Conservation (phyloP, 2,329 filamentous ascomycete genomes). For the Diaporthe sp. region DNA sequence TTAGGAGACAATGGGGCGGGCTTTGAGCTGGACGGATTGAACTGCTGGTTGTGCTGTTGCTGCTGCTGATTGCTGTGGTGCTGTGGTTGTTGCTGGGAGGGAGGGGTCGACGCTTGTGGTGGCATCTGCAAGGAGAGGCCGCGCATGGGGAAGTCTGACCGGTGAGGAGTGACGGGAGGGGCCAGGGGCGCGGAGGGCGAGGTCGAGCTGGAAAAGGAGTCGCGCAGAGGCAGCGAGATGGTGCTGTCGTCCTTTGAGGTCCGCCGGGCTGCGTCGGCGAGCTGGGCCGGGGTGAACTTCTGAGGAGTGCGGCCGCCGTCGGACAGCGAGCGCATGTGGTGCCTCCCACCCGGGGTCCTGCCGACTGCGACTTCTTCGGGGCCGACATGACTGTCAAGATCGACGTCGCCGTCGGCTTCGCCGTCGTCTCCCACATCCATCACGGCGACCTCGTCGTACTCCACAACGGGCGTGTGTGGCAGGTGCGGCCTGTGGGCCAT, state of each 20-base stretch:
- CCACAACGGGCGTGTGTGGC: conserved; percentile 41
- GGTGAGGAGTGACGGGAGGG: conserved; percentile 79
- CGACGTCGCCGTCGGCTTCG: conserved; percentile 21
- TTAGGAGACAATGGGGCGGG: conserved; percentile 86
- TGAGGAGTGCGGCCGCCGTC: conserved; percentile 72
- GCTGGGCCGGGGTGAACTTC: conserved; percentile 71
- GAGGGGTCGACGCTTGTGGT: conserved; percentile 52
- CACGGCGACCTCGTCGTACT: conserved; percentile 45
- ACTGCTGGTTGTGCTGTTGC: conserved; percentile 53
- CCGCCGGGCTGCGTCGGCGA: conserved; percentile 65
- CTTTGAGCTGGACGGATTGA: conserved; percentile 57
- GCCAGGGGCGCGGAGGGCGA: conserved; percentile 50
- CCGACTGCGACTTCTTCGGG: conserved; percentile 28
- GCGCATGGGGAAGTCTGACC: conserved; percentile 73
- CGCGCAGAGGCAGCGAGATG: conserved; percentile 54
- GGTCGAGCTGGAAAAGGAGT: conserved; percentile 50
- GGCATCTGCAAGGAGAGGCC: conserved; percentile 81
- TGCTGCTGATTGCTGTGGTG: conserved; percentile 50
- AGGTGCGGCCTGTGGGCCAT: conserved; percentile 38
- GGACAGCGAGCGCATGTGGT: conserved; percentile 72
- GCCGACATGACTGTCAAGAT: conserved; percentile 1
- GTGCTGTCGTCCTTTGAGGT: conserved; percentile 78
- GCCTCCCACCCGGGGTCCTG: conserved; percentile 60
- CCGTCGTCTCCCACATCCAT: conserved; percentile 41
- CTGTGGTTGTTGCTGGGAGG: conserved; percentile 47